A percentile compares a stretch with the other conserved stretches of the same genome.
phyloP scores from a whole-genome alignment of 2,329 filamentous ascomycete species.

The Monilinia fructigena region DNA sequence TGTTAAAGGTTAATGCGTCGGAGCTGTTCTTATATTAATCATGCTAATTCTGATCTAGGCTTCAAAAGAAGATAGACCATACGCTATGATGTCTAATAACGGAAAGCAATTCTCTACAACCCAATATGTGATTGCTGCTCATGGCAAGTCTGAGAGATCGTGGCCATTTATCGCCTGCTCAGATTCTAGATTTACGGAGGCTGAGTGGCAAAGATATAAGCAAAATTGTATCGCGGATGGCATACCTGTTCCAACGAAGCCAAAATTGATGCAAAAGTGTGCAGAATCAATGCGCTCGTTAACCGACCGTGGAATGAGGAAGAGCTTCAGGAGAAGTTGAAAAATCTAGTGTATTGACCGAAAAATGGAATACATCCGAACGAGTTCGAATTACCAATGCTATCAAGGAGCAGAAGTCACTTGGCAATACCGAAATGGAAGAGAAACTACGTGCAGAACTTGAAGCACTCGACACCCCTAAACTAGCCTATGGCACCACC shows the following conservation, averaged over 20 bases:
- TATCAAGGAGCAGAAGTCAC: constrained; percentile 63
- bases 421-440: constrained; percentile 59
- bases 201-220: constrained; percentile 80
- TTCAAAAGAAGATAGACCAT: constrained; percentile 77
- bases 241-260: constrained; percentile 70
- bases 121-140: constrained; percentile 76
- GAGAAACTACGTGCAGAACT: constrained; percentile 58
- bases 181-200: constrained; percentile 77
- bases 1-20: constrained; percentile 67
- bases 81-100: constrained; percentile 72
- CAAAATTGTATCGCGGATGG: constrained; percentile 70
- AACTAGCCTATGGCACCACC: constrained; percentile 70
- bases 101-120: constrained; percentile 80
- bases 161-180: constrained; percentile 92
- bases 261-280: constrained; percentile 67
- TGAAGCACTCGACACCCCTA: constrained; percentile 63
- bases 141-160: constrained; percentile 78
- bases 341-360: constrained; percentile 67
- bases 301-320: constrained; percentile 78
- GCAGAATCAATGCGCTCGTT: constrained; percentile 78
- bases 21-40: not conserved
- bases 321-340: constrained; percentile 77
- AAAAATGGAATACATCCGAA: constrained; percentile 64
- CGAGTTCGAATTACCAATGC: constrained; percentile 65
- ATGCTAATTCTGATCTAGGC: constrained; percentile 49